These are phyloP conservation scores for Fusarium temperatum DNA, from an alignment of 2,329 filamentous ascomycete genomes.

Conservation along the genomic window DNA sequence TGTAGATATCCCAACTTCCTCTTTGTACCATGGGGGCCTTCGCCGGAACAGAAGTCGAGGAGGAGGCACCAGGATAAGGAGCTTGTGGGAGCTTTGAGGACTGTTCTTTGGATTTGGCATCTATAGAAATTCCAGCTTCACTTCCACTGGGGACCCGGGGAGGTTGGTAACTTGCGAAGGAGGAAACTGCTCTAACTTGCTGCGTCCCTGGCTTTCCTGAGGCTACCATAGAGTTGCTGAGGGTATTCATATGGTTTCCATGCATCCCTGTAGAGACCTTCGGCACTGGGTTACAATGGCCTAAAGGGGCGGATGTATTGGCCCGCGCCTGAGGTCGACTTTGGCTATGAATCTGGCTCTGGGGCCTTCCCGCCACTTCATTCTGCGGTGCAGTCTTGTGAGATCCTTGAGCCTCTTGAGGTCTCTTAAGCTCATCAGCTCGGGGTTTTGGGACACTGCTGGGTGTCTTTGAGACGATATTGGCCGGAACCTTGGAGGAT, in stretches of 20 bases:
- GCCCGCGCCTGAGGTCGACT: neutral
- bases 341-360: neutral
- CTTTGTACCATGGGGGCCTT: neutral
- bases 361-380: neutral
- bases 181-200: neutral
- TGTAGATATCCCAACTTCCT: slow-evolving; percentile 11
- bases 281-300: neutral
- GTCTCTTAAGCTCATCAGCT: neutral
- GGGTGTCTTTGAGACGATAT: neutral
- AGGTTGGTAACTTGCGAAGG: neutral
- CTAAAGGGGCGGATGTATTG: neutral
- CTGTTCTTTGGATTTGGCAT: neutral
- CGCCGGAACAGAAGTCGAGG: neutral
- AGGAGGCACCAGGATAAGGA: too few species aligned
- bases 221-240: neutral
- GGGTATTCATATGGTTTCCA: neutral
- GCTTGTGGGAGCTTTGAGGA: neutral
- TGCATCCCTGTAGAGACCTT: neutral
- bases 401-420: neutral
- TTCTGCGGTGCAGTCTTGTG: neutral
- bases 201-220: neutral
- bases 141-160: neutral
- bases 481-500: neutral
- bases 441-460: neutral
- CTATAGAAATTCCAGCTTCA: neutral